phyloP scores from a whole-genome alignment of 192 early-diverging fungal genomes.

The Mortierella antarctica region DNA sequence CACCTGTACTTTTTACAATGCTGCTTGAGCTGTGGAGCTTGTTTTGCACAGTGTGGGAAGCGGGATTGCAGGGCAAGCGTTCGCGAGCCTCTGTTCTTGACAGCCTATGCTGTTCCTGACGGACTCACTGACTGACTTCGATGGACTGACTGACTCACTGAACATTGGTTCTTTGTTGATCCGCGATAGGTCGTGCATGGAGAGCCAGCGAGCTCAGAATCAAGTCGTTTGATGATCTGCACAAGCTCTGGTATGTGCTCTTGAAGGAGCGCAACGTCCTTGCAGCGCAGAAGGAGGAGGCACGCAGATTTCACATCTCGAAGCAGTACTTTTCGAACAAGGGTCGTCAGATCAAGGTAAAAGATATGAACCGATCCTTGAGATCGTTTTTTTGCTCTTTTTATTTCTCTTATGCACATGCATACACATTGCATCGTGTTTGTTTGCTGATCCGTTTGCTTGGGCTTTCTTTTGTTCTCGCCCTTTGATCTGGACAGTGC shows the following conservation, averaged over 20 bases:
- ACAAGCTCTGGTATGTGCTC: slow-evolving; percentile 93
- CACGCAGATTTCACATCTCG: slow-evolving; percentile 65
- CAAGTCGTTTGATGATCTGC: slow-evolving; percentile 98
- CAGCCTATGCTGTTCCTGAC: not conserved
- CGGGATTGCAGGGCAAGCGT: not conserved
- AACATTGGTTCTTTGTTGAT: not conserved
- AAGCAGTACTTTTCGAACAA: slow-evolving; percentile 68
- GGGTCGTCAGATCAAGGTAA: slow-evolving; percentile 73
- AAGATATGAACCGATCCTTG: not conserved
- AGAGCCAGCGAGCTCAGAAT: slow-evolving; percentile 84
- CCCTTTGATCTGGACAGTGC: slow-evolving; percentile 57
- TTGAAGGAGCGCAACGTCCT: slow-evolving; percentile 88
- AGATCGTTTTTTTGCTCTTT: not conserved
- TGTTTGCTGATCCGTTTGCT: not conserved
- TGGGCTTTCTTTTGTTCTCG: not conserved
- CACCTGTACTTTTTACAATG: not conserved
- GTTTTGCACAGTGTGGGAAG: too few species aligned
- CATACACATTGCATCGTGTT: not conserved
- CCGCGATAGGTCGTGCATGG: slow-evolving; percentile 84
- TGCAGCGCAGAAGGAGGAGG: slow-evolving; percentile 78
- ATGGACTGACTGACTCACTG: not conserved
- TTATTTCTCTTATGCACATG: not conserved
- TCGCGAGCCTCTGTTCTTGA: not conserved
- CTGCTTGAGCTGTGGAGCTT: too few species aligned
- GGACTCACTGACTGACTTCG: not conserved